Evolutionary conservation across 2,329 filamentous ascomycete genomes (phyloP).

Genomic region (Botryotinia calthae): DNA sequence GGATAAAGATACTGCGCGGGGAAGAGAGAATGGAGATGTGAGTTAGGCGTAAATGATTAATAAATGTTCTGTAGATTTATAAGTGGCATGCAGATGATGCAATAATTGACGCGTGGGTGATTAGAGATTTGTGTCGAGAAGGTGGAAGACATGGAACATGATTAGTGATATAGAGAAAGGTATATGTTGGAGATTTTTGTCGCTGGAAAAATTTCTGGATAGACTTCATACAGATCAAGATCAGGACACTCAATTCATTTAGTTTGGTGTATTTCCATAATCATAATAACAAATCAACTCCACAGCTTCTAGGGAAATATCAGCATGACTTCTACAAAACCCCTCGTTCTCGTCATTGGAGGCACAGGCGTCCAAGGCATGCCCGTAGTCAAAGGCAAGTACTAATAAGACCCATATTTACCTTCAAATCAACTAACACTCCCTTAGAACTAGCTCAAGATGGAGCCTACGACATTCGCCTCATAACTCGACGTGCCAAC

Average conservation of each 20-base stretch:
- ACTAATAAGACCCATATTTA: constrained; percentile 27
- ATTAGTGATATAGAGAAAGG: constrained; percentile 8
- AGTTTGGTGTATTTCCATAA: background rate
- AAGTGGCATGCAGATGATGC: background rate
- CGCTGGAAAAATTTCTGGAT: background rate
- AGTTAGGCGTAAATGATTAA: background rate
- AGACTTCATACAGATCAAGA: background rate
- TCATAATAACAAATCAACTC: background rate
- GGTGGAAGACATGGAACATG: background rate
- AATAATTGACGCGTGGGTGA: background rate
- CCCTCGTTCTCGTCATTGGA: constrained; percentile 53
- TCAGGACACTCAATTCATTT: too few species aligned
- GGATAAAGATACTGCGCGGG: background rate
- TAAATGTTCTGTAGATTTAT: background rate
- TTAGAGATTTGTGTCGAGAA: background rate
- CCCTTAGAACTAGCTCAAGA: constrained; percentile 17
- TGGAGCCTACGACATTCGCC: constrained; percentile 32
- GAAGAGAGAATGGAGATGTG: background rate
- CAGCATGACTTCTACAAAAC: constrained; percentile 34
- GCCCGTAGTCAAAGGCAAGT: constrained; percentile 39
- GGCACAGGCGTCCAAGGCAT: constrained; percentile 43
- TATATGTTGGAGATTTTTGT: background rate
- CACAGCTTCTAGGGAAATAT: background rate
- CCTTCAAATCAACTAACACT: background rate
- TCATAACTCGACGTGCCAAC: constrained; percentile 42